A percentile compares a stretch with the other conserved stretches of the same genome.
Conservation (phyloP, 805 yeast genomes). For the Naumovozyma castellii region DNA sequence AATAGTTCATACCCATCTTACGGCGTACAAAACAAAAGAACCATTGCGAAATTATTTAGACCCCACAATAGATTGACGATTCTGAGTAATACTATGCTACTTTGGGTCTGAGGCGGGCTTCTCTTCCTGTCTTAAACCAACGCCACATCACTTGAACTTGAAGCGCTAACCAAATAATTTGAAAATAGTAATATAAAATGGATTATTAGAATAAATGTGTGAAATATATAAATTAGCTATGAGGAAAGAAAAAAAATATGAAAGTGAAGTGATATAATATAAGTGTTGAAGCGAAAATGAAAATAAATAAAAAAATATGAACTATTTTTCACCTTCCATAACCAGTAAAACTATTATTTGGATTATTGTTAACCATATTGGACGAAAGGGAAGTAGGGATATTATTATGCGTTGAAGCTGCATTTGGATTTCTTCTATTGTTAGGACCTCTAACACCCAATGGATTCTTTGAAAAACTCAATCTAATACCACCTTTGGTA, state of each 20-base stretch:
- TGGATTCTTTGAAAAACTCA: constrained; percentile 92
- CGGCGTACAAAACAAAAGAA: no score
- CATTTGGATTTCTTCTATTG: constrained; percentile 33
- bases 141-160: no score
- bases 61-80: no score
- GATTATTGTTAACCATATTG: not conserved
- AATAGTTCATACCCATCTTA: no score
- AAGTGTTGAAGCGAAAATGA: not conserved
- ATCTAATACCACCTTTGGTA: constrained; percentile 83
- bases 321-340: not conserved
- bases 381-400: not conserved
- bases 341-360: not conserved
- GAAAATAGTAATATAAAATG: no score
- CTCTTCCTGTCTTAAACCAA: no score
- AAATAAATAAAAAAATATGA: no score
- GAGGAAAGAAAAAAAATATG: not conserved
- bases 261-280: not conserved
- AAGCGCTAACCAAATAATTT: no score
- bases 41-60: no score
- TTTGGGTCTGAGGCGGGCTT: no score
- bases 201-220: not conserved
- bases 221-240: not conserved
- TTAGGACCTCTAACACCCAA: constrained; percentile 83
- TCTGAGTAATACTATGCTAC: no score
- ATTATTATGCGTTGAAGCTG: constrained; percentile 1